Percentiles rank a stretch among this genome's conserved stretches.
phyloP scores from a whole-genome alignment of 2,329 filamentous ascomycete species.

The Keithomyces neogunnii region DNA sequence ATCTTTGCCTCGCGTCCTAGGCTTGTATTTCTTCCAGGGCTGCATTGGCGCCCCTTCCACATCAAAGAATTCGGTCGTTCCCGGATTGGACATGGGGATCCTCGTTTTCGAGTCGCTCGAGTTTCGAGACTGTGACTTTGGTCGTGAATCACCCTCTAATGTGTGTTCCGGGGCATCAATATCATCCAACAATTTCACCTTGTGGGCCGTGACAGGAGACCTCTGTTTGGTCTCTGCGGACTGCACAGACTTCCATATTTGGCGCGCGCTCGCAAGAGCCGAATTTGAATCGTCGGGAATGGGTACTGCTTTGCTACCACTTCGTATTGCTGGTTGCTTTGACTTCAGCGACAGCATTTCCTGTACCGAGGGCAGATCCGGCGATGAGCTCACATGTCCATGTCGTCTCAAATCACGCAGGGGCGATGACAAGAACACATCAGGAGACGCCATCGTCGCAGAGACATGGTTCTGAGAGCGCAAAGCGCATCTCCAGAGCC shows the following conservation, averaged over 20 bases:
- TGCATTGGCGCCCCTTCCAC: slow-evolving; percentile 16
- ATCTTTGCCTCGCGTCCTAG: slow-evolving; percentile 6
- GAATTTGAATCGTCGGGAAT: slow-evolving; percentile 26
- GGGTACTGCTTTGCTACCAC: slow-evolving; percentile 26
- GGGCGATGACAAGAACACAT: slow-evolving; percentile 22
- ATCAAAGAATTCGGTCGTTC: background rate
- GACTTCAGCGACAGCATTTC: slow-evolving; percentile 34
- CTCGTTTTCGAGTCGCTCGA: background rate
- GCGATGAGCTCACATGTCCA: slow-evolving; percentile 38
- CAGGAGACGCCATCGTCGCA: slow-evolving; percentile 24
- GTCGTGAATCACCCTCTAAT: background rate
- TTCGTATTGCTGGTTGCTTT: slow-evolving; percentile 23
- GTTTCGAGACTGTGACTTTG: background rate
- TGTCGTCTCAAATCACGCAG: slow-evolving; percentile 22
- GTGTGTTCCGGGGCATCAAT: background rate
- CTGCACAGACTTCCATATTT: slow-evolving; percentile 25
- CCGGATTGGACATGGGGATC: background rate
- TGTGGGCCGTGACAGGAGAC: background rate
- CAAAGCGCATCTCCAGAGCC: slow-evolving; percentile 35
- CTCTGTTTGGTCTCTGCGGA: slow-evolving; percentile 8
- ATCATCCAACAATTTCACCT: slow-evolving; percentile 2
- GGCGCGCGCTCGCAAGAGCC: slow-evolving; percentile 34
- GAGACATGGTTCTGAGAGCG: slow-evolving; percentile 27
- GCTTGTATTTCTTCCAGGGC: slow-evolving; percentile 29
- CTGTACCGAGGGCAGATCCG: slow-evolving; percentile 44